Conservation (phyloP, 1,284 basidiomycete species). For the Cutaneotrichosporon sp. region DNA sequence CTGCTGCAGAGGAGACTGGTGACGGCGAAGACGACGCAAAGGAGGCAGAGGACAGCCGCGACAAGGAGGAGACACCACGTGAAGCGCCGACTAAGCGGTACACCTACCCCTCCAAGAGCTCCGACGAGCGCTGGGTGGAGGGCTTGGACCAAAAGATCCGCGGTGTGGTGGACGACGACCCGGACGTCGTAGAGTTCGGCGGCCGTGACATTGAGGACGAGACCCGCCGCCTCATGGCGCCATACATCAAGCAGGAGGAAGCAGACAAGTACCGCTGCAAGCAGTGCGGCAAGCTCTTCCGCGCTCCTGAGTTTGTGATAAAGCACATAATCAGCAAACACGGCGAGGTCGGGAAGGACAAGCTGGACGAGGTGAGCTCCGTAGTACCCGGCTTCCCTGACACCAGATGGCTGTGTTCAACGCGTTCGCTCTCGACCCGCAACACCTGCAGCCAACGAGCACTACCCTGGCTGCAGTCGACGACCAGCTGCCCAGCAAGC, state of each 20-base stretch:
- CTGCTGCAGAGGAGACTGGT: conserved; percentile 38
- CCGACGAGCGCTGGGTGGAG: conserved; percentile 81
- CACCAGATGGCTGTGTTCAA: conserved; percentile 77
- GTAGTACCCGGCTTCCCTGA: conserved; percentile 10
- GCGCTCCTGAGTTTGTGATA: conserved; percentile 88
- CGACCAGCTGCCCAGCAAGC: conserved; percentile 31
- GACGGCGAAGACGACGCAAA: conserved; percentile 52
- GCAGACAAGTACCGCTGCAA: conserved; percentile 93
- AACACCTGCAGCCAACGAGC: conserved; percentile 67
- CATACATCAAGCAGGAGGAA: conserved; percentile 84
- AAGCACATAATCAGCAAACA: conserved; percentile 91
- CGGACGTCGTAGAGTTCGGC: conserved; percentile 79
- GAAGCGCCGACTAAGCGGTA: conserved; percentile 7
- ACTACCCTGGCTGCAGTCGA: conserved; percentile 45
- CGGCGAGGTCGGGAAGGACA: conserved; percentile 60
- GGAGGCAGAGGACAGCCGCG: conserved; percentile 53
- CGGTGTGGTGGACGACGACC: conserved; percentile 52
- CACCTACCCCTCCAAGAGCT: conserved; percentile 29
- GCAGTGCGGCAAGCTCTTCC: conserved; percentile 90
- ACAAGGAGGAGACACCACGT: conserved; percentile 49
- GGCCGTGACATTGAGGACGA: conserved; percentile 86
- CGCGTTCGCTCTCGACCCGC: conserved; percentile 87
- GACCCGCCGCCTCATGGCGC: conserved; percentile 67
- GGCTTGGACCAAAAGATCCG: conserved; percentile 57
- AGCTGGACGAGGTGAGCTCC: conserved; percentile 44